A percentile compares a stretch with the other conserved stretches of the same genome.
Evolutionary conservation across 345 rosid species (phyloP).

Genomic region (Citrus reticulata): DNA sequence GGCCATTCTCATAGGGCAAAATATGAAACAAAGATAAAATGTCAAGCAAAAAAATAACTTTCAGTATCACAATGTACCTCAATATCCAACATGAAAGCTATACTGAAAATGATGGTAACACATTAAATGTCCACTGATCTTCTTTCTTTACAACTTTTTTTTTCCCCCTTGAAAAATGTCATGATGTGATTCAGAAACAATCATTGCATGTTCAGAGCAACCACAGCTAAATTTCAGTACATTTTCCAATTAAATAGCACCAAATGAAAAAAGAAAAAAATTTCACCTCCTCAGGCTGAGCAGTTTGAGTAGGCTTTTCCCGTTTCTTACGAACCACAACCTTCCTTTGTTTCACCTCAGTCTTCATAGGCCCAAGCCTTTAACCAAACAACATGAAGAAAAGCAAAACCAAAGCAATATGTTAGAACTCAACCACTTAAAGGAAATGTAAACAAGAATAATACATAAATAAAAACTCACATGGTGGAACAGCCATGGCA

Average conservation of each 20-base stretch:
- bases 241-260: background rate
- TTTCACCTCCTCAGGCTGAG: conserved; percentile 74
- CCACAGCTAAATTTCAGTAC: background rate
- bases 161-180: background rate
- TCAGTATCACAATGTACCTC: background rate
- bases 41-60: background rate
- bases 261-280: background rate
- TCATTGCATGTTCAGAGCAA: background rate
- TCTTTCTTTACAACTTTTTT: background rate
- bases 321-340: conserved; percentile 38
- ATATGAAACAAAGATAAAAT: background rate
- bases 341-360: conserved; percentile 70
- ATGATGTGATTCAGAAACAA: background rate
- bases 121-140: background rate
- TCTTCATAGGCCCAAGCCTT: conserved; percentile 95
- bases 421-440: background rate
- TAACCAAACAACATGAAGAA: conserved; percentile 8
- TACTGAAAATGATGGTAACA: background rate
- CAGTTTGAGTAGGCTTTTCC: conserved; percentile 46
- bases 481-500: conserved; percentile 67
- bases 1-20: background rate
- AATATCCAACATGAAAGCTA: background rate
- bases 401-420: background rate
- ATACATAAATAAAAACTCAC: conserved; percentile 42
- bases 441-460: background rate